A percentile compares a stretch with the other conserved stretches of the same genome.
phyloP scores from a whole-genome alignment of 1,284 basidiomycete genomes.

The Fomitopsis schrenkii region DNA sequence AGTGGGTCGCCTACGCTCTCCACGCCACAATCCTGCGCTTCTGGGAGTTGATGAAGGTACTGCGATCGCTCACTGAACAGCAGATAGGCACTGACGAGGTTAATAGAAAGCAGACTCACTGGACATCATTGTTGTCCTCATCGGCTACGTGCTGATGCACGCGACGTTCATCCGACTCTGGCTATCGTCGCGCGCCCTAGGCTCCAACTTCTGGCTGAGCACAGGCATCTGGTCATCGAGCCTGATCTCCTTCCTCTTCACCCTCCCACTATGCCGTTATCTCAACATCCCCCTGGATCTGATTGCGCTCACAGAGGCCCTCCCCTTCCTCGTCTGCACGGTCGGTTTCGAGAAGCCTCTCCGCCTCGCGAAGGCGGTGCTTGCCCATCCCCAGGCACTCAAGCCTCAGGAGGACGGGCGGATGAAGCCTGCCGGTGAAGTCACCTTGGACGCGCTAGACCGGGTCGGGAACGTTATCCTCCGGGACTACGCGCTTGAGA shows the following conservation, averaged over 20 bases:
- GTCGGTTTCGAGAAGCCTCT: slow-evolving; percentile 98
- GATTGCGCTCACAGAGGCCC: slow-evolving; percentile 88
- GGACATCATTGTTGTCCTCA: slow-evolving; percentile 94
- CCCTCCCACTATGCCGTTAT: slow-evolving; percentile 82
- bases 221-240: slow-evolving; percentile 82
- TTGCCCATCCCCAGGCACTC: slow-evolving; percentile 78
- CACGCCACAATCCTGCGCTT: slow-evolving; percentile 81
- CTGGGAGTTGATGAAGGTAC: slow-evolving; percentile 81
- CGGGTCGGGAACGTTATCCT: slow-evolving; percentile 82
- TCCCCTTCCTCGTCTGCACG: slow-evolving; percentile 97
- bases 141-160: slow-evolving; percentile 96
- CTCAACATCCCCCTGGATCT: slow-evolving; percentile 90
- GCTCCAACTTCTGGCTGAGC: slow-evolving; percentile 88
- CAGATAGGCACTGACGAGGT: neutral
- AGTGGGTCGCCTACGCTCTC: slow-evolving; percentile 85
- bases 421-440: slow-evolving; percentile 76
- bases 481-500: slow-evolving; percentile 90
- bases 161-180: slow-evolving; percentile 90
- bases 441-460: slow-evolving; percentile 82
- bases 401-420: slow-evolving; percentile 43
- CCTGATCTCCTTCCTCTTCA: slow-evolving; percentile 85
- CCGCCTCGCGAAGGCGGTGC: slow-evolving; percentile 86
- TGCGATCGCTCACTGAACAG: slow-evolving; percentile 15
- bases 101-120: slow-evolving; percentile 87
- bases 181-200: slow-evolving; percentile 81